Evolutionary conservation across 257 asterid genomes (phyloP), one percentile per base, ranked within the genome.

Genomic region (Anisodus acutangulus): DNA sequence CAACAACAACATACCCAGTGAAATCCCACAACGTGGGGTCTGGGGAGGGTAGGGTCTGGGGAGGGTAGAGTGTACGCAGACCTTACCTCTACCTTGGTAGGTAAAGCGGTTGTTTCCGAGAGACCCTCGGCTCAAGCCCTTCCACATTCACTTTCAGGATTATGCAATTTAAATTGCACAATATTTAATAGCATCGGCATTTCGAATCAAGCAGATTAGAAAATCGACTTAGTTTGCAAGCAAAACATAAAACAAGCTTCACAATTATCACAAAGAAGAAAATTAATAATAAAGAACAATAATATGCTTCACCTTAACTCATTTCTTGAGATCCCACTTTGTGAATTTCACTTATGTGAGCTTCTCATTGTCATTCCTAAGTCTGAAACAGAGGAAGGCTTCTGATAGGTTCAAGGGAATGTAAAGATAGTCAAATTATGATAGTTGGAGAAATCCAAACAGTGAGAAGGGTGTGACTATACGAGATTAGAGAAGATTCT

Each of bases 131-230:
- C 26, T 22, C 26, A 22, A 22, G 26, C 0, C 26, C 26, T 22
- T 22, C 26, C 78, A 37, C 51, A 39, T 0, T 68, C 78, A 68
- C 53, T 15, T 68, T 67, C 49, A 37, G 51, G 76, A 37, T 67
- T 64, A 26, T 67, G 76, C 76, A 13, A 67, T 67, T 67, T 67
- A 13, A 26, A 37, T 37, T 35, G 76, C 76, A 37, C 76, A 35
- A 67, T 13, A 22, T 22, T 22, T 22, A 22, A 22, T 22, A 22
- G 26, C 22, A 13, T 67, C 1, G 0, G 76, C 51, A 37, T 67
- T 0, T 37, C 26, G 12, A 67, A 67, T 11, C 51, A 13, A 67
- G 76, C 76, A 67, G 19, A 67, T 67, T 7, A 11, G 22, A 15
- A 67, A 37, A 67, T 37, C 76, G 35, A 37, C 51, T 35, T 12